Evolutionary conservation across 2,329 filamentous ascomycete genomes (phyloP), one percentile per base, ranked within the genome.

Genomic region (Pyricularia grisea): DNA sequence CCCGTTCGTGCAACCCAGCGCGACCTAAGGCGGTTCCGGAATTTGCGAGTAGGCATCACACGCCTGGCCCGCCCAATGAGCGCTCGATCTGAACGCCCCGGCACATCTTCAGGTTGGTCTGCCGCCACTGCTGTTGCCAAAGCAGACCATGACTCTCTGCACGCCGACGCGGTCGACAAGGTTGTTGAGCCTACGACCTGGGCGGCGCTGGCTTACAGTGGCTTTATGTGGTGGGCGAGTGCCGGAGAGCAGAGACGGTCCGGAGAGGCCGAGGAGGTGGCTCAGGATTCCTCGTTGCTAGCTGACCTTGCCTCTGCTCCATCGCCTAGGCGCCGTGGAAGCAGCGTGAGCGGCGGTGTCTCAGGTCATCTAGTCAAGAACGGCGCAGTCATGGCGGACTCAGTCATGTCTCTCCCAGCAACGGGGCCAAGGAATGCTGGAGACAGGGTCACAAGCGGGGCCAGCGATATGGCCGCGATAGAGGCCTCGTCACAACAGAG

Each of bases 141-240:
- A 14, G 28, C 27, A 42, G 75, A 72, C 65, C 77, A 80, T 23
- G 81, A 82, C 5, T 76, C 78, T 3, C 74, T 76, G 31, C 73
- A 79, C 11, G 82, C 84, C 66, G 82, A 86, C 50, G 81, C 80
- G 9, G 79, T 85, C 28, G 86, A 89, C 69, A 78, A 79, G 68
- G 81, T 90, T 63, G 81, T 89, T 31, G 88, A 91, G 74, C 88
- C 88, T 1, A 77, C 85, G 60, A 89, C 85, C 61, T 91, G 89
- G 92, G 84, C 90, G 0, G 88, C 90, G 0, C 85, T 94, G 30
- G 92, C 92, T 5, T 95, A 94, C 78, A 88, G 87, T 68, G 89
- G 90, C 28, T 94, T 94, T 81, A 92, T 94, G 86, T 95, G 92
- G 92, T 95, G 92, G 92, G 92, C 92, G 2, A 92, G 90, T 20